A percentile compares a stretch with the other conserved stretches of the same genome.
These are phyloP conservation scores for Eutrema salsugineum DNA, from an alignment of 441 rosid genomes.

Conservation along the genomic window DNA sequence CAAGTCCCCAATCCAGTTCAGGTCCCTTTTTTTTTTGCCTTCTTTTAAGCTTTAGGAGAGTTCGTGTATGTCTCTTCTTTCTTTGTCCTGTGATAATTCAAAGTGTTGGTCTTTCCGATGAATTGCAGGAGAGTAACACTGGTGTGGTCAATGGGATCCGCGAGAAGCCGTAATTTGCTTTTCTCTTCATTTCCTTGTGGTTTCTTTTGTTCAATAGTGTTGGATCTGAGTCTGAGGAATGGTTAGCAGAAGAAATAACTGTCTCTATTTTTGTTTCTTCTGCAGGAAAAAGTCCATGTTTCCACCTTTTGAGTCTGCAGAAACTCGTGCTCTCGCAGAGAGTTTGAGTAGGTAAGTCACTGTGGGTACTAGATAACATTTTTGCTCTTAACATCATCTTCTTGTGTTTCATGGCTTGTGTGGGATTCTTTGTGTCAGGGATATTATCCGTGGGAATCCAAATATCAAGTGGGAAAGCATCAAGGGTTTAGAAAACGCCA, in stretches of 20 bases:
- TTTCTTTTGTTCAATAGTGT: background rate
- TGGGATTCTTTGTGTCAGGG: slow-evolving; percentile 44
- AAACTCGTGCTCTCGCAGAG: slow-evolving; percentile 77
- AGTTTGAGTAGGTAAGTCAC: slow-evolving; percentile 68
- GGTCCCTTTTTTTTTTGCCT: slow-evolving; percentile 26
- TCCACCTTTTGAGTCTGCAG: slow-evolving; percentile 87
- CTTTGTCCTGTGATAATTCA: background rate
- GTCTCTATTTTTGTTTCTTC: background rate
- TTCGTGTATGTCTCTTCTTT: too few species aligned
- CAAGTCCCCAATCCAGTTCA: slow-evolving; percentile 54
- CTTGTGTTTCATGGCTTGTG: slow-evolving; percentile 1
- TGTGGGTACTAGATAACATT: background rate
- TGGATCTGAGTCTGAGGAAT: slow-evolving; percentile 13
- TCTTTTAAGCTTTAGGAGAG: background rate
- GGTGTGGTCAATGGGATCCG: slow-evolving; percentile 40
- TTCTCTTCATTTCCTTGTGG: too few species aligned
- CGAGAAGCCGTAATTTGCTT: slow-evolving; percentile 46
- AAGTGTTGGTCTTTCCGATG: background rate
- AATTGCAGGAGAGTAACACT: slow-evolving; percentile 41
- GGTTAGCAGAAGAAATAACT: background rate
- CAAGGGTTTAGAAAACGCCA: slow-evolving; percentile 85
- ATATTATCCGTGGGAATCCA: slow-evolving; percentile 87
- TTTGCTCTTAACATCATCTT: background rate
- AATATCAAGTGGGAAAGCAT: slow-evolving; percentile 95
- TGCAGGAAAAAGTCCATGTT: slow-evolving; percentile 73